Evolutionary conservation across 2,329 filamentous ascomycete genomes (phyloP).

Genomic region (Fusarium ambrosium): DNA sequence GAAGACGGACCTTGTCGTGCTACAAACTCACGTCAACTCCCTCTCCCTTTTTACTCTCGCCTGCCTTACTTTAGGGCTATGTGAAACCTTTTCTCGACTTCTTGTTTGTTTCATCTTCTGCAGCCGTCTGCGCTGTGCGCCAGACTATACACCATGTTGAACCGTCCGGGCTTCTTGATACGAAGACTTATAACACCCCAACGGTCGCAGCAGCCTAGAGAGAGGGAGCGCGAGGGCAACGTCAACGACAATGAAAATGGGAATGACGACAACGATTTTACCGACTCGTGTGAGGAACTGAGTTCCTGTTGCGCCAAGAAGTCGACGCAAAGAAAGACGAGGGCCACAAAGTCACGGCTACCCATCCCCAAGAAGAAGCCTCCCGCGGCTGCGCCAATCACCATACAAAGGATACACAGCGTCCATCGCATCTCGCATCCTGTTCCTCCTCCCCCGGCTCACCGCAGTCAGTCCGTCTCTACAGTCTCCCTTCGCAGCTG

Average conservation of each 20-base stretch:
- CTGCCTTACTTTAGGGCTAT: constrained; percentile 28
- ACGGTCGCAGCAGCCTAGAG: constrained; percentile 17
- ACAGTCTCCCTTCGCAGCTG: constrained; percentile 62
- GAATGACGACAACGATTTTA: constrained; percentile 28
- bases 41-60: constrained; percentile 12
- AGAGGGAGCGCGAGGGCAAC: neutral
- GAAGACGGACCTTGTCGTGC: constrained; percentile 20
- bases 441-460: constrained; percentile 55
- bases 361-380: constrained; percentile 38
- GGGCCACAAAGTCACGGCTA: constrained; percentile 41
- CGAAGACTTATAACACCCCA: constrained; percentile 43
- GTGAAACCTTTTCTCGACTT: constrained; percentile 31
- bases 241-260: constrained; percentile 13
- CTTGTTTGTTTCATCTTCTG: constrained; percentile 26
- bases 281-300: constrained; percentile 37
- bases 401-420: constrained; percentile 56
- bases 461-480: constrained; percentile 56
- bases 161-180: constrained; percentile 39
- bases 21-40: constrained; percentile 32
- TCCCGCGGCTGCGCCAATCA: constrained; percentile 26
- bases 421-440: constrained; percentile 56
- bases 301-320: constrained; percentile 37
- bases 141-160: constrained; percentile 37
- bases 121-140: constrained; percentile 25
- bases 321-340: constrained; percentile 27